These are phyloP conservation scores for Sesbania bispinosa DNA, from an alignment of 306 rosid species.

Conservation along the genomic window DNA sequence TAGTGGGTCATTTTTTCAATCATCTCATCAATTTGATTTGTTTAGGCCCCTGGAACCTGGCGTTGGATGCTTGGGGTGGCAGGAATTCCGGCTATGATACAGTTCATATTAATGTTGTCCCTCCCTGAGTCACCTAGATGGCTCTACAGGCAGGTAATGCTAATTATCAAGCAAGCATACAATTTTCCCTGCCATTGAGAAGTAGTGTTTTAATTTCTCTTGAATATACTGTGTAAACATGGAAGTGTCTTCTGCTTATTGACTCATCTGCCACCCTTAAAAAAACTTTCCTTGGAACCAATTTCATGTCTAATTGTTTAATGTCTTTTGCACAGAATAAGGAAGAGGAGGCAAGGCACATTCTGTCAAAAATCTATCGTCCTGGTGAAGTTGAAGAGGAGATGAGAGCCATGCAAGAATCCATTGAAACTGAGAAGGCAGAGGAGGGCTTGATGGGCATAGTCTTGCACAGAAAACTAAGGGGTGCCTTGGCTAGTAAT, in stretches of 20 bases:
- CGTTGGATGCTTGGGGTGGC: constrained; percentile 93
- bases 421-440: constrained; percentile 53
- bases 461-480: constrained; percentile 41
- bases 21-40: neutral
- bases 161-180: neutral
- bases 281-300: neutral
- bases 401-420: constrained; percentile 51
- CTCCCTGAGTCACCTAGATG: constrained; percentile 92
- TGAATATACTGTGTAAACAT: neutral
- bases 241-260: neutral
- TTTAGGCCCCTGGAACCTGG: constrained; percentile 73
- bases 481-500: constrained; percentile 35
- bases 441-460: constrained; percentile 45
- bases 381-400: constrained; percentile 56
- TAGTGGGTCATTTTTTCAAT: too few relatives aligned
- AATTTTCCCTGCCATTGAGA: neutral
- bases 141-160: constrained; percentile 69
- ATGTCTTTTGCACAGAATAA: constrained; percentile 38
- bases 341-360: constrained; percentile 52
- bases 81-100: constrained; percentile 60
- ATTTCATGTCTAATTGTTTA: neutral
- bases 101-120: constrained; percentile 60
- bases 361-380: constrained; percentile 49
- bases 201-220: neutral
- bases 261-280: neutral